Percentiles rank a stretch among this genome's conserved stretches.
Conservation (phyloP, 495 filamentous ascomycete genomes). For the Penicillium bialowiezense region DNA sequence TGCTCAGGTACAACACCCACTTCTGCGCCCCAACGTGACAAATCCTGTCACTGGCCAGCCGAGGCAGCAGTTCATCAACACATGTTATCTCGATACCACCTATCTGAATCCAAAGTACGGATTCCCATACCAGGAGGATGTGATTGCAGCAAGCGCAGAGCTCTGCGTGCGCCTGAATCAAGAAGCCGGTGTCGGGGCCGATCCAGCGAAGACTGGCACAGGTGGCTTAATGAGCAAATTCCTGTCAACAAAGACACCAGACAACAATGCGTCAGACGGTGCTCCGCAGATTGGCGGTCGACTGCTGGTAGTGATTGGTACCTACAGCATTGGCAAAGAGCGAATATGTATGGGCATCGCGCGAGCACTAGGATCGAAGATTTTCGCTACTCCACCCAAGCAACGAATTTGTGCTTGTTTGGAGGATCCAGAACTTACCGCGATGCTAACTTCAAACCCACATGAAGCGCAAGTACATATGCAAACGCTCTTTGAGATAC, state of each 20-base stretch:
- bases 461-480: slow-evolving; percentile 92
- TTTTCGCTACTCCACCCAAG: slow-evolving; percentile 81
- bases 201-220: slow-evolving; percentile 35
- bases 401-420: slow-evolving; percentile 79
- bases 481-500: slow-evolving; percentile 90
- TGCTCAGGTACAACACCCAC: slow-evolving; percentile 80
- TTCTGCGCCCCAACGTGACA: slow-evolving; percentile 69
- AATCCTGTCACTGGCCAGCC: slow-evolving; percentile 65
- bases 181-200: slow-evolving; percentile 47
- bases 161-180: slow-evolving; percentile 73
- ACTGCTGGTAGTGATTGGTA: slow-evolving; percentile 89
- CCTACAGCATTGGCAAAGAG: slow-evolving; percentile 98
- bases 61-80: slow-evolving; percentile 82
- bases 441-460: slow-evolving; percentile 74
- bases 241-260: slow-evolving; percentile 30
- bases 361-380: slow-evolving; percentile 79
- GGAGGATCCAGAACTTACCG: slow-evolving; percentile 77
- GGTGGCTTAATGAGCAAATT: slow-evolving; percentile 64
- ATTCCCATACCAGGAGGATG: slow-evolving; percentile 84
- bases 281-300: slow-evolving; percentile 46
- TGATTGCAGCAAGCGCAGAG: slow-evolving; percentile 84
- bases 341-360: slow-evolving; percentile 92
- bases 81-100: slow-evolving; percentile 95
- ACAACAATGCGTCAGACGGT: slow-evolving; percentile 5
- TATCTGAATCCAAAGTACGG: slow-evolving; percentile 95